Conservation (phyloP, 805 yeast genomes). For the Candida ficus region DNA sequence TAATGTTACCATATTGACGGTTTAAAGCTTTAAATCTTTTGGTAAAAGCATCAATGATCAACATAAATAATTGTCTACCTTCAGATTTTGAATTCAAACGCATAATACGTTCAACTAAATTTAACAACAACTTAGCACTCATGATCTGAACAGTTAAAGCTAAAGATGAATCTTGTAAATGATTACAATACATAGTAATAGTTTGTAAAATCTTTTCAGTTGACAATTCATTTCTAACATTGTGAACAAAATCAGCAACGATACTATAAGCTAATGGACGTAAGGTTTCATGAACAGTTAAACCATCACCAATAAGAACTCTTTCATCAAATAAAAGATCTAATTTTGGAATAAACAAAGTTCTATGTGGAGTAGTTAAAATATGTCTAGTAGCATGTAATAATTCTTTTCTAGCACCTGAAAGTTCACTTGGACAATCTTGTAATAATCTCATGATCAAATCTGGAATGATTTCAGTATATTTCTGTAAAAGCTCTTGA, state of each 20-base stretch:
- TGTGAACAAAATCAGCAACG: slow-evolving; percentile 93
- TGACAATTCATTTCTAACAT: slow-evolving; percentile 77
- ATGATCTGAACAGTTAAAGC: slow-evolving; percentile 91
- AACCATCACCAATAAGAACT: slow-evolving; percentile 86
- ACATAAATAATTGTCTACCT: slow-evolving; percentile 68
- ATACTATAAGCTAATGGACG: slow-evolving; percentile 93
- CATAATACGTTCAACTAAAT: slow-evolving; percentile 83
- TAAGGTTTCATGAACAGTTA: slow-evolving; percentile 84
- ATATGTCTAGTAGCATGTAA: slow-evolving; percentile 93
- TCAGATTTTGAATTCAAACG: slow-evolving; percentile 78
- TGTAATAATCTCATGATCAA: slow-evolving; percentile 79
- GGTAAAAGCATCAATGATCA: slow-evolving; percentile 83
- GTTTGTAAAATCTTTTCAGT: slow-evolving; percentile 84
- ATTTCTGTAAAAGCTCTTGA: slow-evolving; percentile 49
- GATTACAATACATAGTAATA: slow-evolving; percentile 72
- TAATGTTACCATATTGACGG: slow-evolving; percentile 60
- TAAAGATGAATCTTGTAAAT: slow-evolving; percentile 73
- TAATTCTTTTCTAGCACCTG: slow-evolving; percentile 87
- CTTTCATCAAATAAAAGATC: slow-evolving; percentile 82
- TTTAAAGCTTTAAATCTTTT: slow-evolving; percentile 75
- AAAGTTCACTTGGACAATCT: slow-evolving; percentile 92
- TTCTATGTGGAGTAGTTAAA: slow-evolving; percentile 82
- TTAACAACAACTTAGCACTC: slow-evolving; percentile 88
- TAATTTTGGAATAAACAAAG: slow-evolving; percentile 77
- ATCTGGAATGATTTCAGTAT: slow-evolving; percentile 72